Conservation (phyloP, 768 basidiomycete species). For the Kwoniella sp. region DNA sequence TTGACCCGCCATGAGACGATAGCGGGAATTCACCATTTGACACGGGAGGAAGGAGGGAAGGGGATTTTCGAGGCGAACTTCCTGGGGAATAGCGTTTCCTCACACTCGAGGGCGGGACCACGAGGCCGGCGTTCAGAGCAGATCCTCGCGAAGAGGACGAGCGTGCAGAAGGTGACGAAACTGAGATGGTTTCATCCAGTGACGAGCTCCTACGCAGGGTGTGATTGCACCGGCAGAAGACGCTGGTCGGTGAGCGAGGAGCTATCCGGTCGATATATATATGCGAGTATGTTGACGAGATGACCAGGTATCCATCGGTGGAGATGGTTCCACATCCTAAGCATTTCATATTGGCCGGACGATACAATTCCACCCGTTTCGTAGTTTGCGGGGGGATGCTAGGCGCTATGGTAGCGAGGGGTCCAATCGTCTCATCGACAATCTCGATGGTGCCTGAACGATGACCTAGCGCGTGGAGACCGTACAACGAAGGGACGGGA, state of each 20-base stretch:
- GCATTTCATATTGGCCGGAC: conserved; percentile 65
- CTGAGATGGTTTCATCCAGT: conserved; percentile 15
- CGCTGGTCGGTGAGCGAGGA: conserved; percentile 10
- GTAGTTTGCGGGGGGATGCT: conserved; percentile 65
- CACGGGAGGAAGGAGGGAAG: conserved; percentile 33
- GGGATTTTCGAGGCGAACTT: conserved; percentile 39
- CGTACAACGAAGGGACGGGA: conserved; percentile 4
- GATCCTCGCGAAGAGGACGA: not conserved
- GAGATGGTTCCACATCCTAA: conserved; percentile 71
- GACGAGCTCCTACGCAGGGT: conserved; percentile 17
- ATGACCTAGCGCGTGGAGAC: conserved; percentile 20
- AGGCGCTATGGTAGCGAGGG: conserved; percentile 61
- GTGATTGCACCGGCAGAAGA: conserved; percentile 30
- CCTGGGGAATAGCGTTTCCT: conserved; percentile 19
- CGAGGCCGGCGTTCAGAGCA: conserved; percentile 1
- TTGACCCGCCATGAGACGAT: conserved; percentile 40
- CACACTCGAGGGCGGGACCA: conserved; percentile 34
- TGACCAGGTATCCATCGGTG: conserved; percentile 67
- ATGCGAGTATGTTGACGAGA: conserved; percentile 68
- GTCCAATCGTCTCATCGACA: conserved; percentile 24
- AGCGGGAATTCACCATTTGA: conserved; percentile 51
- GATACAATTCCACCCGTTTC: conserved; percentile 66
- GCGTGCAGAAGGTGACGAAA: not conserved
- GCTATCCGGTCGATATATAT: conserved; percentile 70
- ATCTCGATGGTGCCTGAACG: conserved; percentile 31